Evolutionary conservation across 768 basidiomycete species (phyloP).

Genomic region (Collybiopsis confluens): DNA sequence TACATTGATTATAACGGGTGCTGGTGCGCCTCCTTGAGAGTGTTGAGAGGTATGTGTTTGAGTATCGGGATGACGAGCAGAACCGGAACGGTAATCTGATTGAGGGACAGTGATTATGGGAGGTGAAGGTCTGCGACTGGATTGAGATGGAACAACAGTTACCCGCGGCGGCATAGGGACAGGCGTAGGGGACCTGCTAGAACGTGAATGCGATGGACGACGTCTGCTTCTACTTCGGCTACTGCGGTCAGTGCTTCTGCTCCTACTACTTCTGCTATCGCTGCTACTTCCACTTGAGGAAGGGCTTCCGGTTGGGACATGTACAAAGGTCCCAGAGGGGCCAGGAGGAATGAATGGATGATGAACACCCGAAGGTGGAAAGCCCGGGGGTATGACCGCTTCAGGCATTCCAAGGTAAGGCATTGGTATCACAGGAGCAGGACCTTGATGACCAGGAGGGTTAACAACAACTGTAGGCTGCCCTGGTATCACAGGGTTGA

Average conservation of each 20-base stretch:
- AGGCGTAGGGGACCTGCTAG: constrained; percentile 12
- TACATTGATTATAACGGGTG: constrained; percentile 25
- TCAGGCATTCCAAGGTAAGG: not conserved
- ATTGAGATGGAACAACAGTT: constrained; percentile 15
- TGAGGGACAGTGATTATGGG: constrained; percentile 11
- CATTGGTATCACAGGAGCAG: constrained; percentile 17
- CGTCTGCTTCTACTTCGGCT: constrained; percentile 5
- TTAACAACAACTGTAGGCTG: constrained; percentile 4
- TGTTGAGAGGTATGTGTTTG: constrained; percentile 14
- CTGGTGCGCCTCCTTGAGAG: constrained; percentile 11
- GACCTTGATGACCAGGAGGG: constrained; percentile 4
- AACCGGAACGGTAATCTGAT: constrained; percentile 15
- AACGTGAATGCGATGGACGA: constrained; percentile 10
- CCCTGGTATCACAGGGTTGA: constrained; percentile 13
- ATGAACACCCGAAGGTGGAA: not conserved
- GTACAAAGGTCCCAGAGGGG: constrained; percentile 6
- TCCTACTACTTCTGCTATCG: constrained; percentile 6
- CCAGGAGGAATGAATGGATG: constrained; percentile 18
- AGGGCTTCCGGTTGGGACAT: not conserved
- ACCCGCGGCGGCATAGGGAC: constrained; percentile 13
- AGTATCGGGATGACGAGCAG: constrained; percentile 21
- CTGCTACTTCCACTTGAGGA: constrained; percentile 8
- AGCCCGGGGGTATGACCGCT: not conserved
- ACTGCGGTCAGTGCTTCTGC: constrained; percentile 8
- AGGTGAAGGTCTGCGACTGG: constrained; percentile 7